Conservation (phyloP, 371 early-diverging fungal species). For the Syncephalis plumigaleata region DNA sequence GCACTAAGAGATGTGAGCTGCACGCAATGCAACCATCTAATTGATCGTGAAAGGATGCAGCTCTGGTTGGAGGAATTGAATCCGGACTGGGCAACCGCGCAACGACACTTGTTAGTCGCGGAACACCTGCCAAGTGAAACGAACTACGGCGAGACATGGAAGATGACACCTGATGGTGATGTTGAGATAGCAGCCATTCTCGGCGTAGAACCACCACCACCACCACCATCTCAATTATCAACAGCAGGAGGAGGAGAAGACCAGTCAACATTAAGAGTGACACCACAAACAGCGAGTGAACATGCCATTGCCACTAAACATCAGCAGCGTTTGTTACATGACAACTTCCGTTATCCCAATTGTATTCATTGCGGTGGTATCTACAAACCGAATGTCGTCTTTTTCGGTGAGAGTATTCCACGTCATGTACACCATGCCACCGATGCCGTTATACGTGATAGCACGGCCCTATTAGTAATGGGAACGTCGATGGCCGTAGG, state of each 20-base stretch:
- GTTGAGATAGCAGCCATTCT: constrained; percentile 33
- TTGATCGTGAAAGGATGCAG: constrained; percentile 45
- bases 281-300: too few species aligned
- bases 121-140: constrained; percentile 11
- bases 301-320: too few species aligned
- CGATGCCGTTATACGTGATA: constrained; percentile 27
- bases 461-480: constrained; percentile 45
- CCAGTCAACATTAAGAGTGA: too few species aligned
- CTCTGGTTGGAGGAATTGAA: constrained; percentile 40
- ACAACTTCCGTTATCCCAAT: constrained; percentile 48
- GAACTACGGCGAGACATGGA: constrained; percentile 13
- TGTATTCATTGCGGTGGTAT: constrained; percentile 44
- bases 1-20: constrained; percentile 57
- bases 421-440: constrained; percentile 23
- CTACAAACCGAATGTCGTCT: constrained; percentile 63
- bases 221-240: too few species aligned
- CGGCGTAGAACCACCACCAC: not conserved
- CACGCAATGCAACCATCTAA: constrained; percentile 32
- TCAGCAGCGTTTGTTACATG: constrained; percentile 16
- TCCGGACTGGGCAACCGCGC: constrained; percentile 17
- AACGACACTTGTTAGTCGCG: constrained; percentile 18
- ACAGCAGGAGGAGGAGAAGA: too few species aligned
- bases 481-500: constrained; percentile 71
- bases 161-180: constrained; percentile 82
- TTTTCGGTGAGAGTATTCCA: constrained; percentile 78